Evolutionary conservation across 2,329 filamentous ascomycete species (phyloP).

Genomic region (Teratosphaeria gauchensis): DNA sequence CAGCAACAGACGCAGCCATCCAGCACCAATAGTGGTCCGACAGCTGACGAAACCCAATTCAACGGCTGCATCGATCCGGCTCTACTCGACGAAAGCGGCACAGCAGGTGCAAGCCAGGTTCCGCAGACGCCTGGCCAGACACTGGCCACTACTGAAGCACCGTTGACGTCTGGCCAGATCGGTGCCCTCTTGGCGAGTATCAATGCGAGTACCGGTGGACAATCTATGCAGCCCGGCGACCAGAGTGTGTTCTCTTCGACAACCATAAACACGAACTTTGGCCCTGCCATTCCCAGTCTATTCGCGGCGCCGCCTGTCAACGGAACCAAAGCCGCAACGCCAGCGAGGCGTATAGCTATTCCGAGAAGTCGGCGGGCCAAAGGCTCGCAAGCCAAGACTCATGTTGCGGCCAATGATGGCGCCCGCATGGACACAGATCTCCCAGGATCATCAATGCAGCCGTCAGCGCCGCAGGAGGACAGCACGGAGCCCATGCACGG

Average conservation of each 20-base stretch:
- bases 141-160: not conserved
- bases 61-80: not conserved
- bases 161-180: not conserved
- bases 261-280: not conserved
- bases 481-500: not conserved
- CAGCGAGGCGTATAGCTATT: not conserved
- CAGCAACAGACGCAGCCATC: not conserved
- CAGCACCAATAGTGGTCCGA: not conserved
- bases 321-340: too few relatives aligned
- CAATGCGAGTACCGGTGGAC: not conserved
- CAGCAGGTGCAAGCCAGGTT: not conserved
- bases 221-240: not conserved
- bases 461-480: not conserved
- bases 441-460: not conserved
- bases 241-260: not conserved
- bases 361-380: not conserved
- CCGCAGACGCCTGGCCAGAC: not conserved
- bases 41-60: not conserved
- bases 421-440: not conserved
- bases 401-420: not conserved
- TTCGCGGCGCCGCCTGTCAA: not conserved
- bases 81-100: not conserved
- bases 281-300: not conserved
- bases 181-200: too few relatives aligned
- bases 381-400: not conserved